Evolutionary conservation across 2,329 filamentous ascomycete genomes (phyloP).

Genomic region (Colletotrichum somersetense): DNA sequence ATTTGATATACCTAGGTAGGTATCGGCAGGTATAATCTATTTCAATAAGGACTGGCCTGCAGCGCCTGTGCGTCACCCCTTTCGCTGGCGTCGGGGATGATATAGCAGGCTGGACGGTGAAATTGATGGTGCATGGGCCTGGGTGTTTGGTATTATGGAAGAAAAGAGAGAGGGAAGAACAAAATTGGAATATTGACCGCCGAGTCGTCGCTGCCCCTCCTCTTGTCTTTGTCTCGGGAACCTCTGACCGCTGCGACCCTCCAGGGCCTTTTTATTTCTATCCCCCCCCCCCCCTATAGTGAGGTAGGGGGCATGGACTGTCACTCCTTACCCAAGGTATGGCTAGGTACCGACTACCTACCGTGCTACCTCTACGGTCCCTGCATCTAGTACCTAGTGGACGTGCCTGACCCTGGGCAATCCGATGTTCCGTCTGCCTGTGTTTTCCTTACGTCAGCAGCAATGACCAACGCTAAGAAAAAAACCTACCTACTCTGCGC

Average conservation of each 20-base stretch:
- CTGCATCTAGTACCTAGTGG: not conserved
- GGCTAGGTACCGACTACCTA: not conserved
- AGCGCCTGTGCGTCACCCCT: slow-evolving; percentile 27
- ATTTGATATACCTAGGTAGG: not conserved
- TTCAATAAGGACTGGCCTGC: not conserved
- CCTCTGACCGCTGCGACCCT: slow-evolving; percentile 9
- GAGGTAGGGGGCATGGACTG: not conserved
- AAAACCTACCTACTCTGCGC: not conserved
- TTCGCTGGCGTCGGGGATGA: not conserved
- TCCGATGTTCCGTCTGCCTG: not conserved
- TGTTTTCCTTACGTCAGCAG: not conserved
- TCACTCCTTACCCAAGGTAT: not conserved
- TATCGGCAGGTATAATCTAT: not conserved
- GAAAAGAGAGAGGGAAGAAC: not conserved
- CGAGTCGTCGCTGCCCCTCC: not conserved
- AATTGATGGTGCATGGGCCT: not conserved
- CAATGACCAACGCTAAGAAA: not conserved
- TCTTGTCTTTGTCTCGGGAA: slow-evolving; percentile 3
- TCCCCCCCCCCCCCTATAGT: no score
- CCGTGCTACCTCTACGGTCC: not conserved
- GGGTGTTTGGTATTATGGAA: not conserved
- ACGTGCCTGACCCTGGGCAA: not conserved
- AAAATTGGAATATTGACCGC: slow-evolving; percentile 1
- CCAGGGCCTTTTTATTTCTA: not conserved
- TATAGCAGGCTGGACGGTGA: not conserved